phyloP scores from a whole-genome alignment of 2,329 filamentous ascomycete species.

The Mariannaea elegans region DNA sequence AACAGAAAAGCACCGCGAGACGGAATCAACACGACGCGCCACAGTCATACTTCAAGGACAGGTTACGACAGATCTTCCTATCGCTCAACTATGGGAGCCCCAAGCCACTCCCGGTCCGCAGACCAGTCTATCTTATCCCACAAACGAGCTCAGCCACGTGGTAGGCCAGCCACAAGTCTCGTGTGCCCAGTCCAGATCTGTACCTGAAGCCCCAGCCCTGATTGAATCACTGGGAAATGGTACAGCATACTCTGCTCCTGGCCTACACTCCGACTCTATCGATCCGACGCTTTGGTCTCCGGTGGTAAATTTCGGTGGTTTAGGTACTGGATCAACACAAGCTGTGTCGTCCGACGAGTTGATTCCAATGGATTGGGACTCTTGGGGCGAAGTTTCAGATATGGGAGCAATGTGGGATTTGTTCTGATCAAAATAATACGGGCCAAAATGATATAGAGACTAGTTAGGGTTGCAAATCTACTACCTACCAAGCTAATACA shows the following conservation, averaged over 20 bases:
- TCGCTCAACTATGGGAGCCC: neutral
- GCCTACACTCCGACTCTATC: conserved; percentile 7
- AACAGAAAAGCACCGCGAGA: conserved; percentile 23
- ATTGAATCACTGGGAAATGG: too few species aligned
- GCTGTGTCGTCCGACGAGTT: neutral
- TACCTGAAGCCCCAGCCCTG: too few species aligned
- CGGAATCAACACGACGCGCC: conserved; percentile 13
- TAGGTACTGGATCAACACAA: neutral
- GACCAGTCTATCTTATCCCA: neutral
- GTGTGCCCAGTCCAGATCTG: conserved; percentile 3
- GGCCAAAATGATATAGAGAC: too few species aligned
- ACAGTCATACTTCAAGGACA: neutral
- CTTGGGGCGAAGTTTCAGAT: conserved; percentile 26
- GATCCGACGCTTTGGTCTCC: conserved; percentile 24
- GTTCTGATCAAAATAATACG: too few species aligned
- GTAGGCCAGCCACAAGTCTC: conserved; percentile 18
- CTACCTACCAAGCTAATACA: too few species aligned
- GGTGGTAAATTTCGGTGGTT: neutral
- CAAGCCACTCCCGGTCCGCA: neutral
- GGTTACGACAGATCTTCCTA: neutral
- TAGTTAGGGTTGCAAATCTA: too few species aligned
- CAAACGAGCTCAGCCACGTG: conserved; percentile 15
- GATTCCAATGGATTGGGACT: conserved; percentile 30
- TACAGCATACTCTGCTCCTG: neutral
- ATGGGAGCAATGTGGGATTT: conserved; percentile 31